phyloP scores from a whole-genome alignment of 2,329 filamentous ascomycete species.

The Venturia aucupariae region DNA sequence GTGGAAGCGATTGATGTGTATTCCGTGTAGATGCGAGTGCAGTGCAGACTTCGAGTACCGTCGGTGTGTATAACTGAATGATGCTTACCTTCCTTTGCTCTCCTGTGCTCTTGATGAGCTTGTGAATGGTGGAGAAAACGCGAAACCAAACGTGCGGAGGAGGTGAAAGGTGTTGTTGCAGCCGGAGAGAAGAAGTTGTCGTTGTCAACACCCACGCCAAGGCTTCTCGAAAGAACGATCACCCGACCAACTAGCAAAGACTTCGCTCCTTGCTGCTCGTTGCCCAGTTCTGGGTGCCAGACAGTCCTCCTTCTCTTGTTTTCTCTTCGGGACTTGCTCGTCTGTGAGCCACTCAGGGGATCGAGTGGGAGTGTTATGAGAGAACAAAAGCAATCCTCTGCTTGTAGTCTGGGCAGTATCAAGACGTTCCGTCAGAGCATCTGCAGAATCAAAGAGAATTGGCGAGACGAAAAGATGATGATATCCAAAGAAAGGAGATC shows the following conservation, averaged over 20 bases:
- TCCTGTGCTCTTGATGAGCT: not conserved
- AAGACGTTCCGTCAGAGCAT: too few species aligned
- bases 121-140: not conserved
- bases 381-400: not conserved
- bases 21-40: not conserved
- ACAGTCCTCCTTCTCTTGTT: not conserved
- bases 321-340: not conserved
- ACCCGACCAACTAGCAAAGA: not conserved
- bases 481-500: not conserved
- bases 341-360: not conserved
- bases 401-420: too few species aligned
- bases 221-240: slow-evolving; percentile 2
- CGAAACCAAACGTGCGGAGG: not conserved
- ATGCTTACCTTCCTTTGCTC: too few species aligned
- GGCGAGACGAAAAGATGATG: not conserved
- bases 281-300: not conserved
- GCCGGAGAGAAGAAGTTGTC: not conserved
- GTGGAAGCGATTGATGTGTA: not conserved
- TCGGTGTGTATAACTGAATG: too few species aligned
- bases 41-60: too few species aligned
- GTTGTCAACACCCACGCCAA: not conserved
- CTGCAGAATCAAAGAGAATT: not conserved
- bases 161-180: not conserved
- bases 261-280: not conserved
- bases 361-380: not conserved